Evolutionary conservation across 257 asterid genomes (phyloP), one percentile per base, ranked within the genome.

Genomic region (Rauvolfia tetraphylla): DNA sequence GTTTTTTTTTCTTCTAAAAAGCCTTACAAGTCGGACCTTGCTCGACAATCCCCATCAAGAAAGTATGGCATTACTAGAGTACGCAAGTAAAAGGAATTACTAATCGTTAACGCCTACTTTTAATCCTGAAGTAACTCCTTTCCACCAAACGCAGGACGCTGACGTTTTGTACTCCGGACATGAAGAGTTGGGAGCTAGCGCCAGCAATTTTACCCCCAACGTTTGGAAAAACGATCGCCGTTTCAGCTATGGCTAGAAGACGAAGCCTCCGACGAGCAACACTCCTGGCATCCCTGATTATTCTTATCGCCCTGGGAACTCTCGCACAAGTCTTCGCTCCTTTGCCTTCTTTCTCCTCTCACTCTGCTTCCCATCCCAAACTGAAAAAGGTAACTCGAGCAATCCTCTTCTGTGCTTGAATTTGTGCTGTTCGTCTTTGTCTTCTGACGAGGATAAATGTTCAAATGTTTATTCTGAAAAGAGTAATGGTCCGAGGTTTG

Each of bases 401-500:
- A 58, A 59, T 70, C 36, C 78, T 72, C 63, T 44, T 66, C n/a
- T 72, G 33, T 33, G 56, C 0, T 27, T 59, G 29, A 44, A 44
- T 73, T 75, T 20, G 72, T 36, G 20, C 68, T 17, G 7, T 53
- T 62, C 41, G 33, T 78, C 7, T 72, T 27, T 63, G 63, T 2
- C 29, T 56, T 27, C 23, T 71, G 71, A 9, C 0, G 12, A 25
- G n/a, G 7, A 36, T 38, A 14, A 53, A 20, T 10, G n/a, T 42
- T 71, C 38, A 15, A 48, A 27, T 72, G 29, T 22, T 36, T 31
- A 6, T 25, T 62, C 54, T 65, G 20, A 46, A 75, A 84, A 93
- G 98, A 84, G 77, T 69, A 63, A 78, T 82, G 88, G 58, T 68
- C 82, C 67, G 15, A 89, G 80, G 71, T 94, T 92, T 82, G 92